Percentiles rank a stretch among this genome's conserved stretches.
Conservation (phyloP, 352 stramenopile species). For the Thalassiosira livingstoniorum region DNA sequence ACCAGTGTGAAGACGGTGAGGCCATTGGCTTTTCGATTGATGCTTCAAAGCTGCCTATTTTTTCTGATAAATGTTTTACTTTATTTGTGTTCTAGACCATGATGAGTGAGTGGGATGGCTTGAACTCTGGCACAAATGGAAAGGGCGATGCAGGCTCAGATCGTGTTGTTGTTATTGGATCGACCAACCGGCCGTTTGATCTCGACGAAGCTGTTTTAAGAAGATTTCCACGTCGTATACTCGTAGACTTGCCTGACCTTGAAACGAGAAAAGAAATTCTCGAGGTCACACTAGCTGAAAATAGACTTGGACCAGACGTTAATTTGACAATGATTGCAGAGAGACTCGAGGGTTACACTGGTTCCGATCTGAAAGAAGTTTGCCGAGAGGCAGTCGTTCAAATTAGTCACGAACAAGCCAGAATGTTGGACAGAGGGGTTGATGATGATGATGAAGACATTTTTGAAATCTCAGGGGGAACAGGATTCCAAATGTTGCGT, state of each 20-base stretch:
- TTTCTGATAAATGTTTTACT: constrained; percentile 7
- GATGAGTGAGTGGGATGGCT: constrained; percentile 90
- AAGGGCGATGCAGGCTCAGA: constrained; percentile 77
- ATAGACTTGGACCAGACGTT: constrained; percentile 86
- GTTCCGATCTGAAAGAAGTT: constrained; percentile 90
- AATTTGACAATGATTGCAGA: constrained; percentile 87
- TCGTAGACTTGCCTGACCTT: constrained; percentile 90
- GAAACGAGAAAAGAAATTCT: constrained; percentile 87
- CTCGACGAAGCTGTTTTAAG: constrained; percentile 91
- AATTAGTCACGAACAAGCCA: constrained; percentile 89
- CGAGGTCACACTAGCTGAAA: constrained; percentile 88
- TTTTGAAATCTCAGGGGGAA: constrained; percentile 25
- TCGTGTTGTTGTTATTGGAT: constrained; percentile 90
- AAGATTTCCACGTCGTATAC: constrained; percentile 88
- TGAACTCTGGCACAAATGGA: constrained; percentile 87
- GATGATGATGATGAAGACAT: constrained; percentile 58
- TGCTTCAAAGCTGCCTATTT: background rate
- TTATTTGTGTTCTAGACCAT: constrained; percentile 73
- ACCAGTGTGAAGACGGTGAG: constrained; percentile 89
- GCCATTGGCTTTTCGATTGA: background rate
- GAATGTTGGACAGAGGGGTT: constrained; percentile 84
- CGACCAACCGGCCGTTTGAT: constrained; percentile 91
- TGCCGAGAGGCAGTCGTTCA: constrained; percentile 89
- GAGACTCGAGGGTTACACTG: constrained; percentile 89
- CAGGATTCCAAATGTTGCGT: constrained; percentile 76